These are phyloP conservation scores for Sphaerulina vaccinii DNA, from an alignment of 2,329 filamentous ascomycete species.

Conservation along the genomic window DNA sequence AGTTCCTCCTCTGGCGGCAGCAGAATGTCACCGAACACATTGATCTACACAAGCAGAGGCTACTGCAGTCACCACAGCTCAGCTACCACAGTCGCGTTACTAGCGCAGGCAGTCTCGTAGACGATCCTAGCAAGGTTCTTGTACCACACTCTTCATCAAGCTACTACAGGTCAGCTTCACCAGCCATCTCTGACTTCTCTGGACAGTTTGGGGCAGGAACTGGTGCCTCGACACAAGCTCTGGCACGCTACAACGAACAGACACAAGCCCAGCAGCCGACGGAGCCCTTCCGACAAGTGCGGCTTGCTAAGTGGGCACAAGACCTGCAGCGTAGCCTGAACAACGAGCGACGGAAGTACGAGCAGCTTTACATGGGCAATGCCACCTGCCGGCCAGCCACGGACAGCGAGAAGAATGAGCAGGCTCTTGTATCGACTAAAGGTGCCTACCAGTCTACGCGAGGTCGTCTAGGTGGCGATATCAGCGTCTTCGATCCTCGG, in stretches of 20 bases:
- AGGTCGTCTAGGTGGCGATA: constrained; percentile 38
- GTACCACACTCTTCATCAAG: constrained; percentile 33
- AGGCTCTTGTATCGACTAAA: constrained; percentile 26
- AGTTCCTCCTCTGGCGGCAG: constrained; percentile 69
- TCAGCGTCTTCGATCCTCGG: constrained; percentile 52
- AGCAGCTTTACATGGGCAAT: constrained; percentile 56
- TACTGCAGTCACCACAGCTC: constrained; percentile 26
- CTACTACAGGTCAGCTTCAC: constrained; percentile 38
- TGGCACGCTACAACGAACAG: constrained; percentile 51
- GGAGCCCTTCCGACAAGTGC: constrained; percentile 64
- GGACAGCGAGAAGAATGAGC: constrained; percentile 41
- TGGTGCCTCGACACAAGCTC: constrained; percentile 46
- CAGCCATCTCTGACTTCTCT: constrained; percentile 27
- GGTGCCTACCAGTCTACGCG: constrained; percentile 33
- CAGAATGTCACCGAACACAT: constrained; percentile 33
- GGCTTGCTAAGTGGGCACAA: constrained; percentile 76
- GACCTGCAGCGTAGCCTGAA: constrained; percentile 75
- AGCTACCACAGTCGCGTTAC: constrained; percentile 27
- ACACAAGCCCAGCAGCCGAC: constrained; percentile 52
- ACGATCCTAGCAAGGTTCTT: constrained; percentile 35
- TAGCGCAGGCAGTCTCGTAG: constrained; percentile 29
- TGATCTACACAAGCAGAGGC: constrained; percentile 29
- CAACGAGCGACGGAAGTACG: constrained; percentile 69
- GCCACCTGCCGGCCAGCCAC: constrained; percentile 62
- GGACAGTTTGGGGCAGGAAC: constrained; percentile 16